phyloP scores from a whole-genome alignment of 2,329 filamentous ascomycete genomes.

The Diaporthe ampelina region DNA sequence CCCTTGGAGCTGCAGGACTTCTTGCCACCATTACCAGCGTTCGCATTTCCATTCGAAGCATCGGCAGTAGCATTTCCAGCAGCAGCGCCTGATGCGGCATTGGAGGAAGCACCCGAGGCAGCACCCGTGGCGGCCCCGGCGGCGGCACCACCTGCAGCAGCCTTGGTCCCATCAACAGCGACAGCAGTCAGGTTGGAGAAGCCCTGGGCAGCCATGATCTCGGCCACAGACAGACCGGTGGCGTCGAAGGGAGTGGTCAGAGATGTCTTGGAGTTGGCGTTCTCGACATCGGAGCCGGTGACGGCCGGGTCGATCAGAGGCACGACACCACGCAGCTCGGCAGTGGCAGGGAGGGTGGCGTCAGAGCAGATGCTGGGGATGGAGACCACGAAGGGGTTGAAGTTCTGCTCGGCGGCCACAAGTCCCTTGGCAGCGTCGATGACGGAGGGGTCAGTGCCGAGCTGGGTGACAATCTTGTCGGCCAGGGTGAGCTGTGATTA shows the following conservation, averaged over 20 bases:
- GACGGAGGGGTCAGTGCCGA: constrained; percentile 71
- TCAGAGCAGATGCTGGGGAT: constrained; percentile 76
- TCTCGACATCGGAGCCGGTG: constrained; percentile 67
- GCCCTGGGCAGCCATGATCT: constrained; percentile 72
- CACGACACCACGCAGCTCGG: constrained; percentile 74
- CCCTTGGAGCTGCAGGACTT: constrained; percentile 16
- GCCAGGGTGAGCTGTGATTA: constrained; percentile 68
- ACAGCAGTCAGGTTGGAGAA: constrained; percentile 69
- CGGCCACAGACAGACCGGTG: constrained; percentile 74
- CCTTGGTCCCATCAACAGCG: constrained; percentile 49
- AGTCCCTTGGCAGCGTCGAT: constrained; percentile 73
- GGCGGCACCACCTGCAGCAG: constrained; percentile 1
- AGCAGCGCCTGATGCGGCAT: not conserved
- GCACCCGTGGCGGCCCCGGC: not conserved
- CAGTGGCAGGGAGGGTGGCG: constrained; percentile 71
- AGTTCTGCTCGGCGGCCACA: constrained; percentile 79
- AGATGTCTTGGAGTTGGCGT: constrained; percentile 70
- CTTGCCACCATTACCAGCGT: constrained; percentile 14
- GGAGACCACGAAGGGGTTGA: constrained; percentile 74
- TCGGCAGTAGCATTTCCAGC: constrained; percentile 13
- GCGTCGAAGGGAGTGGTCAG: constrained; percentile 68
- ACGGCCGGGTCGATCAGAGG: constrained; percentile 77
- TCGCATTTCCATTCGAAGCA: constrained; percentile 21
- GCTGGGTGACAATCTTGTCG: constrained; percentile 73
- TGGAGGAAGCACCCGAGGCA: not conserved